A percentile compares a stretch with the other conserved stretches of the same genome.
Evolutionary conservation across 140 eudicot species (phyloP).

Genomic region (Ambrosia hybrid): DNA sequence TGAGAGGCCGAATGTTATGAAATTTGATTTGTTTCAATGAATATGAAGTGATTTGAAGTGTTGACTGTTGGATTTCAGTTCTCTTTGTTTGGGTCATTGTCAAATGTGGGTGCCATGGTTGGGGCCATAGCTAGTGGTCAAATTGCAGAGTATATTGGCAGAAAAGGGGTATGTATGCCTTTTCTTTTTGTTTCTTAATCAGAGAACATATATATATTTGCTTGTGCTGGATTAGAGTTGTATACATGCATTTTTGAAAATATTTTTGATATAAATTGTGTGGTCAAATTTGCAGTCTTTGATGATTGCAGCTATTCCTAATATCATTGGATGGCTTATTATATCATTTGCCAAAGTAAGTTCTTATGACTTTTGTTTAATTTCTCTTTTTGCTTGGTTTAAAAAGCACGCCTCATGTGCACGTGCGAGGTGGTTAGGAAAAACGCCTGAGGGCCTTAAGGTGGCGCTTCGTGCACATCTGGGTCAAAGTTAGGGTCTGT

Average conservation of each 20-base stretch:
- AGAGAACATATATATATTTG: neutral
- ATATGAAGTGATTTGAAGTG: constrained; percentile 9
- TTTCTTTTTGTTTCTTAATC: neutral
- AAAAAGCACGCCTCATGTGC: no score
- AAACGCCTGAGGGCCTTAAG: no score
- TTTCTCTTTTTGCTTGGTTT: neutral
- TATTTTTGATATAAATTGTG: neutral
- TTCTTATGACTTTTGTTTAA: neutral
- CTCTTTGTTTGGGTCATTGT: constrained; percentile 90
- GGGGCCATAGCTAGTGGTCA: constrained; percentile 99
- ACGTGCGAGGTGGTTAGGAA: no score
- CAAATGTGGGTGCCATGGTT: constrained; percentile 99
- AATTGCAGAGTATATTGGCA: constrained; percentile 91
- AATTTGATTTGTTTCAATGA: constrained; percentile 1
- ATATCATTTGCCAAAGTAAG: constrained; percentile 85
- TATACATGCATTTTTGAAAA: neutral
- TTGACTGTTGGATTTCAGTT: constrained; percentile 52
- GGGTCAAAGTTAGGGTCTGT: no score
- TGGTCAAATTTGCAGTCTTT: constrained; percentile 61
- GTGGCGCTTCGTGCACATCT: no score
- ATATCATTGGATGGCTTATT: constrained; percentile 93
- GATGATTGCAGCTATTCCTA: constrained; percentile 95
- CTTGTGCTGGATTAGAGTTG: neutral
- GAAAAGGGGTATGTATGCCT: constrained; percentile 87
- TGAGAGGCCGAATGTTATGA: neutral